These are phyloP conservation scores for Jamesozyma gamospora DNA, from an alignment of 805 yeast species.

Conservation along the genomic window DNA sequence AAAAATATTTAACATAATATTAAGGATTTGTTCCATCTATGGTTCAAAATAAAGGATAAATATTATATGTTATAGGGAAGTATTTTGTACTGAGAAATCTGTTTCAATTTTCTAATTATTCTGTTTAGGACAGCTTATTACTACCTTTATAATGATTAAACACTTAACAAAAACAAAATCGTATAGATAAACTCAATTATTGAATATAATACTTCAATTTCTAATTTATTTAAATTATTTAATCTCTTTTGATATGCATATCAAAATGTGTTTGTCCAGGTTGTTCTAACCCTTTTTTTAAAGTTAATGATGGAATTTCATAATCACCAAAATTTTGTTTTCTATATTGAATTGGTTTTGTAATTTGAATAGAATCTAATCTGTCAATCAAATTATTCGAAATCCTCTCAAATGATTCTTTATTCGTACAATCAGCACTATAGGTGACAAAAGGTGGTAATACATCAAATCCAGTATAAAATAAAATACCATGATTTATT, in stretches of 20 bases:
- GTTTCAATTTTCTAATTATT: too few species aligned
- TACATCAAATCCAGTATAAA: conserved; percentile 17
- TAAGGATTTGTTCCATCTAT: too few species aligned
- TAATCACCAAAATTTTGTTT: conserved; percentile 19
- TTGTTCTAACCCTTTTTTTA: conserved; percentile 10
- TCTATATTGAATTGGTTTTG: conserved; percentile 13
- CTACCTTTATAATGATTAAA: too few species aligned
- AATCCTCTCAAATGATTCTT: conserved; percentile 1
- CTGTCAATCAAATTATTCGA: conserved; percentile 5
- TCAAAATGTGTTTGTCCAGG: conserved; percentile 9
- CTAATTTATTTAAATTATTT: too few species aligned
- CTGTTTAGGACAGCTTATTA: too few species aligned
- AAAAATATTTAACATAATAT: too few species aligned
- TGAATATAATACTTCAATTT: too few species aligned
- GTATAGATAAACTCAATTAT: too few species aligned
- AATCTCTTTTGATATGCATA: conserved; percentile 7
- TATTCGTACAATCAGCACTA: conserved; percentile 3
- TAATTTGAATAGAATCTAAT: conserved; percentile 5
- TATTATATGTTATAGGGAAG: too few species aligned
- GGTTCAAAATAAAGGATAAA: too few species aligned
- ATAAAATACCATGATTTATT: conserved; percentile 20
- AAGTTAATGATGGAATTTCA: conserved; percentile 5
- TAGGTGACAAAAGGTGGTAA: conserved; percentile 15
- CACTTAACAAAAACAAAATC: too few species aligned
- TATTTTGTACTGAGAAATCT: too few species aligned